Evolutionary conservation across 495 filamentous ascomycete genomes (phyloP).

Genomic region (Bombardia bombarda): DNA sequence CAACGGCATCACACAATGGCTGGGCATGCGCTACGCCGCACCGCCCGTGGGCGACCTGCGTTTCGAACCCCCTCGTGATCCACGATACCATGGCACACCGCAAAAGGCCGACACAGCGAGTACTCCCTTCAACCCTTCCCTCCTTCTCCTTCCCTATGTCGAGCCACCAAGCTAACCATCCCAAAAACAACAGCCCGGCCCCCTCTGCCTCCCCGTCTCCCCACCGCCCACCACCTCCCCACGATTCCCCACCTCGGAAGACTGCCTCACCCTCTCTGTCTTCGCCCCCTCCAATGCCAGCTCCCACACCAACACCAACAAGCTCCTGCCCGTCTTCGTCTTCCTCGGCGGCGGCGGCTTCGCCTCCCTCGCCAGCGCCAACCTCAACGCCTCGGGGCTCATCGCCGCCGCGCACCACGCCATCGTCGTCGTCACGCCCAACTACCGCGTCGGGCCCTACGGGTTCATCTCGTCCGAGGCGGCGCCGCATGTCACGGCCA

Average conservation of each 20-base stretch:
- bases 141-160: no score
- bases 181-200: no score
- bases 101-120: conserved; percentile 22
- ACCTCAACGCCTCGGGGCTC: conserved; percentile 55
- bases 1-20: conserved; percentile 29
- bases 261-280: conserved; percentile 66
- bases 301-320: conserved; percentile 25
- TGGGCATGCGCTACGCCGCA: conserved; percentile 36
- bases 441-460: conserved; percentile 61
- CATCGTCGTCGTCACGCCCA: conserved; percentile 65
- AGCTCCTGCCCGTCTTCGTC: conserved; percentile 61
- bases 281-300: conserved; percentile 53
- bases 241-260: conserved; percentile 46
- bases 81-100: conserved; percentile 10
- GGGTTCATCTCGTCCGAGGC: conserved; percentile 59
- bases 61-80: conserved; percentile 29
- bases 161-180: no score
- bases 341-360: conserved; percentile 69
- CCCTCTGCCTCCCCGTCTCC: no score
- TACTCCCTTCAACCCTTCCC: no score
- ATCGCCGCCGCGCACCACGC: conserved; percentile 45
- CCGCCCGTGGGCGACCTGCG: conserved; percentile 28
- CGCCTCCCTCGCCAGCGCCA: conserved; percentile 48
- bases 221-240: no score
- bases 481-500: conserved; percentile 43